Evolutionary conservation across 805 yeast genomes (phyloP).

Genomic region (Spathaspora sp.): DNA sequence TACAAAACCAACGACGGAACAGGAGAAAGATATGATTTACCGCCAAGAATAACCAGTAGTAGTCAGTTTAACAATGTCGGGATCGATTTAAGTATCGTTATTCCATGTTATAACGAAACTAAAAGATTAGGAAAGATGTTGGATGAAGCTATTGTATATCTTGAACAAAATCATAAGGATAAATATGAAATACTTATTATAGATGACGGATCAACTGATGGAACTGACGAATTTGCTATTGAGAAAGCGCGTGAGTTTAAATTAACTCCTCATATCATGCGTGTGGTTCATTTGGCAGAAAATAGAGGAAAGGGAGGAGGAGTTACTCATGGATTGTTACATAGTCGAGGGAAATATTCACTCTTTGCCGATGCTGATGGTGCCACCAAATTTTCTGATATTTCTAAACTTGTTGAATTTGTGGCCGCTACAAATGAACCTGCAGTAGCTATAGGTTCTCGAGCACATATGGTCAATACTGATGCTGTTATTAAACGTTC

Average conservation of each 20-base stretch:
- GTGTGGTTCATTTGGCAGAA: conserved; percentile 64
- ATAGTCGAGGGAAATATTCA: conserved; percentile 65
- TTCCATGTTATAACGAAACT: conserved; percentile 93
- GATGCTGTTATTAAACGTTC: conserved; percentile 97
- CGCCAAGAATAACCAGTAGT: conserved; percentile 26
- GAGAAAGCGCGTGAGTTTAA: conserved; percentile 49
- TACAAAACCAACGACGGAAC: conserved; percentile 48
- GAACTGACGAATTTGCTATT: conserved; percentile 71
- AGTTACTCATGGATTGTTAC: conserved; percentile 86
- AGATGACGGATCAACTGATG: conserved; percentile 89
- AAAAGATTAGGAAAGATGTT: conserved; percentile 67
- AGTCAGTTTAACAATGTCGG: conserved; percentile 22
- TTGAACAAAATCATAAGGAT: conserved; percentile 33
- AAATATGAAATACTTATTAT: conserved; percentile 78
- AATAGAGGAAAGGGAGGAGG: conserved; percentile 93
- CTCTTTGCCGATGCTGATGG: conserved; percentile 98
- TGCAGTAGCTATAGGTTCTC: conserved; percentile 81
- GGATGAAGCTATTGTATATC: conserved; percentile 58
- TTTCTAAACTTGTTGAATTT: conserved; percentile 45
- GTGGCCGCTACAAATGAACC: conserved; percentile 37
- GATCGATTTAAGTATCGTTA: conserved; percentile 68
- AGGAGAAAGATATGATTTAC: conserved; percentile 25
- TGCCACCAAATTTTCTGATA: conserved; percentile 78
- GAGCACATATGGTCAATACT: conserved; percentile 95
- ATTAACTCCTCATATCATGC: conserved; percentile 54